Conservation (phyloP, 2,329 filamentous ascomycete genomes). For the Trichoderma sp. region DNA sequence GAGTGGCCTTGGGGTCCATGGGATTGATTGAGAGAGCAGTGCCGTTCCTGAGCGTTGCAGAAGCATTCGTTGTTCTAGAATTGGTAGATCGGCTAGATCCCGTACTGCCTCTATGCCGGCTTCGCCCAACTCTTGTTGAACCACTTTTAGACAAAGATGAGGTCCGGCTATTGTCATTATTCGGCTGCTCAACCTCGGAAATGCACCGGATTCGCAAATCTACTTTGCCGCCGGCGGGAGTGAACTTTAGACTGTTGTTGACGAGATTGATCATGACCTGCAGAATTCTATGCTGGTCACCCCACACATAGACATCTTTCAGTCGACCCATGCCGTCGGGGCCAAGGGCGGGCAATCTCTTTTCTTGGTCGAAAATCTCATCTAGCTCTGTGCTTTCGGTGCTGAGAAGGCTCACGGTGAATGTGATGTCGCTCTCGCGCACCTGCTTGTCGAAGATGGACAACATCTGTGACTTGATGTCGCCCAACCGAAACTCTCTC, state of each 20-base stretch:
- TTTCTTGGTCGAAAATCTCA: conserved; percentile 38
- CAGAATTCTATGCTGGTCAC: conserved; percentile 86
- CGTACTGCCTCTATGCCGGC: conserved; percentile 48
- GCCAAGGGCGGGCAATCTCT: conserved; percentile 56
- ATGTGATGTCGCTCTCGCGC: conserved; percentile 71
- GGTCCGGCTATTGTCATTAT: conserved; percentile 46
- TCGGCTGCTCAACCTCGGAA: conserved; percentile 52
- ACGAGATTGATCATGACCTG: conserved; percentile 94
- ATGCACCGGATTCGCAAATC: conserved; percentile 73
- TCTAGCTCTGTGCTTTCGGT: conserved; percentile 27
- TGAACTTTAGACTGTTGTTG: conserved; percentile 90
- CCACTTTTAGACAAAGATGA: conserved; percentile 52
- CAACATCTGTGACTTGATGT: conserved; percentile 76
- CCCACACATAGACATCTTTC: conserved; percentile 85
- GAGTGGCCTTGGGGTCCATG: conserved; percentile 52
- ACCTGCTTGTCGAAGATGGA: conserved; percentile 91
- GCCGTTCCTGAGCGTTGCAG: conserved; percentile 37
- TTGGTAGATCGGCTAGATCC: conserved; percentile 51
- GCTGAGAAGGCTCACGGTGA: conserved; percentile 67
- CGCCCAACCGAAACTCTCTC: conserved; percentile 79
- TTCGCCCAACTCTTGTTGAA: conserved; percentile 37
- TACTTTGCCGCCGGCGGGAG: conserved; percentile 71
- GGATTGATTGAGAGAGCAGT: conserved; percentile 63
- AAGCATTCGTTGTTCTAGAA: conserved; percentile 39
- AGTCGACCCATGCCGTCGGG: conserved; percentile 65